phyloP scores from a whole-genome alignment of 192 early-diverging fungal genomes.

The Umbelopsis ramanniana region DNA sequence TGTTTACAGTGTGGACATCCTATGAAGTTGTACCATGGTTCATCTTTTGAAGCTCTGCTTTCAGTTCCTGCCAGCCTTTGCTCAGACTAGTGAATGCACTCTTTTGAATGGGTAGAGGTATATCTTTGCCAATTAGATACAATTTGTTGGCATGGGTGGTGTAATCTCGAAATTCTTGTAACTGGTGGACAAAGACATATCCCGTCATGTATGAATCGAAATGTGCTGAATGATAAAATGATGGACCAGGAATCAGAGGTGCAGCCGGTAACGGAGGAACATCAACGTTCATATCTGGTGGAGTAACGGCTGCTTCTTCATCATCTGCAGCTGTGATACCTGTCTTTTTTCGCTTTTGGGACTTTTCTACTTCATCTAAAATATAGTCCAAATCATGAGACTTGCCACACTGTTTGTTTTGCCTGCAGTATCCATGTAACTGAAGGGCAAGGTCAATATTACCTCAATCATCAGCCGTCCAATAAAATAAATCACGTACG shows the following conservation, averaged over 20 bases:
- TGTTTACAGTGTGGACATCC: background rate
- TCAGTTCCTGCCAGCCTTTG: conserved; percentile 17
- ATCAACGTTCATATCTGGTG: conserved; percentile 26
- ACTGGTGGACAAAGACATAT: conserved; percentile 73
- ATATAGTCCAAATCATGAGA: conserved; percentile 91
- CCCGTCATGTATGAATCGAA: conserved; percentile 99
- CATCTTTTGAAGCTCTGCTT: background rate
- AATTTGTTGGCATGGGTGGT: conserved; percentile 74
- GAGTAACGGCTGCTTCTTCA: conserved; percentile 13
- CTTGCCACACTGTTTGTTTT: conserved; percentile 65
- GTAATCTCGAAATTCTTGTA: conserved; percentile 29
- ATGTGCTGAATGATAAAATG: conserved; percentile 82
- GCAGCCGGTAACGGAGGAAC: background rate
- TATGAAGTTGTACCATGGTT: background rate
- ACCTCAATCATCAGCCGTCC: background rate
- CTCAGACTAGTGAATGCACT: conserved; percentile 66
- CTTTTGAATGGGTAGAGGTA: conserved; percentile 69
- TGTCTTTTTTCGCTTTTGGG: conserved; percentile 13
- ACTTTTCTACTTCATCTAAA: conserved; percentile 66
- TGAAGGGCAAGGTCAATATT: conserved; percentile 35
- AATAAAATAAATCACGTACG: conserved; percentile 48
- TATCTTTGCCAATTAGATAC: conserved; percentile 82
- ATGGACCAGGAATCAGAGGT: background rate
- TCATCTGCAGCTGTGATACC: background rate
- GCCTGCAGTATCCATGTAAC: conserved; percentile 80